Base-by-base conservation (phyloP, 225 moss, liverwort and hornwort genomes). In the Sphagnum tenellum region DNA sequence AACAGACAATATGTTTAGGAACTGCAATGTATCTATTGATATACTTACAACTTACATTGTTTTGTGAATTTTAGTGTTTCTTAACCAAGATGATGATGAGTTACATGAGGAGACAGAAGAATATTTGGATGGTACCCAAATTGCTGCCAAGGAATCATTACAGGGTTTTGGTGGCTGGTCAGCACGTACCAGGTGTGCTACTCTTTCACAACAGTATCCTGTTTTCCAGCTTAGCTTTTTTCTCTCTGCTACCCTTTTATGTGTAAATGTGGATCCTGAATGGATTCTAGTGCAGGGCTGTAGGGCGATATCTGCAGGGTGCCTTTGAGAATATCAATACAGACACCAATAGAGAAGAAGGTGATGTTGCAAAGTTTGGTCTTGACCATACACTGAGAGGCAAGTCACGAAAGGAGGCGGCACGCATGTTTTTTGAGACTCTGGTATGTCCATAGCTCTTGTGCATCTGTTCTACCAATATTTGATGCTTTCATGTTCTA, bases 351-450 rank as follows among this genome's bases (percentile, higher is more conserved):
- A 77, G 66, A 72, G 76, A 78, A 63, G 75, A 79, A 71, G 72
- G 79, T 6, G 81, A 77, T 44, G 46, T 59, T 58, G 75, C 85
- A 49, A 87, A 77, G 64, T 78, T 98, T 57, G 90, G 90, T 72
- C 82, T 98, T 57, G 90, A 90, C 47, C 78, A 88, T 53, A 90
- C 90, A 58, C 79, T 98, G 47, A 79, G 87, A 13, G 90, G 98
- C 8, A 98, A 93, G 66, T 73, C 93, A 12, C 82, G 90, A 55
- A 98, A 89, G 76, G 98, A 93, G 74, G 85, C 98, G 72, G 90
- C 98, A 49, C 82, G 98, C 57, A 86, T 98, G 90, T 98, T 98
- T 78, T 98, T 98, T 64, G 98, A 98, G 73, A 89, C 89, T 10
- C 66, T 98, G 92, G 98, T 98, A 86, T 50, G 58, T 46, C 29